phyloP scores from a whole-genome alignment of 805 yeast species.

The Wickerhamomyces chaumierensis region DNA sequence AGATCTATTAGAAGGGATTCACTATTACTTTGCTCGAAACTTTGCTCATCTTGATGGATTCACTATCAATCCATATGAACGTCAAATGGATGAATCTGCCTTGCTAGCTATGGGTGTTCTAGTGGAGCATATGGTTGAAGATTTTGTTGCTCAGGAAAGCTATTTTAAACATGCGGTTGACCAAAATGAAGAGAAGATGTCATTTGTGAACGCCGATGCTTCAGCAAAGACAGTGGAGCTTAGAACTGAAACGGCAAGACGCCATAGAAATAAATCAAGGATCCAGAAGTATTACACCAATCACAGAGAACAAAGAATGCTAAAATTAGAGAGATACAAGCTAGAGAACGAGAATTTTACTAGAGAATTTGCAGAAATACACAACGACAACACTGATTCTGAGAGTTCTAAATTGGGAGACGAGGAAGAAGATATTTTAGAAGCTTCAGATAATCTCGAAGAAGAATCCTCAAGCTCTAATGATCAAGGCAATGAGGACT shows the following conservation, averaged over 20 bases:
- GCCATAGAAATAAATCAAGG: too few species aligned
- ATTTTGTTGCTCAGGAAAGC: conserved; percentile 4
- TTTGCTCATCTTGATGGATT: conserved; percentile 17
- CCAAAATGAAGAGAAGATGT: conserved; percentile 2
- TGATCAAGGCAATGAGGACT: too few species aligned
- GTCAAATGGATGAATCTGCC: conserved; percentile 25
- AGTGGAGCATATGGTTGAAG: conserved; percentile 27
- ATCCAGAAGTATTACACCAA: too few species aligned
- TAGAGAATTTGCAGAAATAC: too few species aligned
- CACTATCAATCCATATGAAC: neutral
- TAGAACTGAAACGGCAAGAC: too few species aligned
- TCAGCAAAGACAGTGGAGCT: neutral
- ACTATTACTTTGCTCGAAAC: conserved; percentile 20
- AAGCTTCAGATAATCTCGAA: neutral
- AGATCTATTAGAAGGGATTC: conserved; percentile 22
- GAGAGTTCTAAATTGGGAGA: too few species aligned
- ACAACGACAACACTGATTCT: too few species aligned
- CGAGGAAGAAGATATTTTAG: neutral
- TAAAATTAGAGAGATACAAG: too few species aligned
- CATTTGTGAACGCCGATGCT: neutral
- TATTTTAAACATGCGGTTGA: conserved; percentile 5
- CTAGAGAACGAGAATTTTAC: too few species aligned
- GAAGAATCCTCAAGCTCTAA: too few species aligned
- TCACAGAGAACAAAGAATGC: neutral
- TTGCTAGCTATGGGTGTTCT: conserved; percentile 24